Evolutionary conservation across 1,284 basidiomycete species (phyloP), one percentile per base, ranked within the genome.

Genomic region (Rhodofomes roseus): DNA sequence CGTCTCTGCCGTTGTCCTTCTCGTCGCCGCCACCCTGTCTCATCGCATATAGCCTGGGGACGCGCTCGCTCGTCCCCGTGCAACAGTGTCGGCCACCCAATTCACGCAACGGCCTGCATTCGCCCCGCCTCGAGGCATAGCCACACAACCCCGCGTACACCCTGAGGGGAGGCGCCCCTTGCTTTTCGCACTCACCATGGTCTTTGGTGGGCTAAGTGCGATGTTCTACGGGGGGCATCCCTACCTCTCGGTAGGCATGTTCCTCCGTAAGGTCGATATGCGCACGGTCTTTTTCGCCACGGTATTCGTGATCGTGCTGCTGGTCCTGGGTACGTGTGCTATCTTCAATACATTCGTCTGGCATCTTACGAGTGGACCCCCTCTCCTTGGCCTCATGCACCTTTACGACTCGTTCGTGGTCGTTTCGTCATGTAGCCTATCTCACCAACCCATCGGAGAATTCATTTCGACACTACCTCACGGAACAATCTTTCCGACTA

Each of bases 401-500:
- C 46, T 11, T 4, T 60, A 52, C 51, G 52, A 62, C 56, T 62
- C 39, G 51, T 55, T 55, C 61, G 56, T 39, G 37, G 4, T 41
- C 22, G 23, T 22, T 23, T 23, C 41, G 56, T 54, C 23, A 11
- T 27, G 8, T 23, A 96, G 96, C 95, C 51, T 95, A 95, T 79
- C 84, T 95, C 73, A 93, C 94, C 43, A 97, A 96, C 73, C 96
- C 96, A 18, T 87, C 89, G 58, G 95, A 98, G 76, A 85, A 87
- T 50, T 95, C 93, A 2, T 98, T 98, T 76, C 86, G 94, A 59
- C 83, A 93, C 16, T 96, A 95, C 77, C 89, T 98, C 68, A 98
- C 95, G 36, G 95, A 97, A 72, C 90, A 94, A 70, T 95, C 95
- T 40, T 97, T 98, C 72, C 91, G 95, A 56, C 90, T 93, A 61